phyloP scores from a whole-genome alignment of 1,284 basidiomycete genomes.

The Sporisorium exsertum region DNA sequence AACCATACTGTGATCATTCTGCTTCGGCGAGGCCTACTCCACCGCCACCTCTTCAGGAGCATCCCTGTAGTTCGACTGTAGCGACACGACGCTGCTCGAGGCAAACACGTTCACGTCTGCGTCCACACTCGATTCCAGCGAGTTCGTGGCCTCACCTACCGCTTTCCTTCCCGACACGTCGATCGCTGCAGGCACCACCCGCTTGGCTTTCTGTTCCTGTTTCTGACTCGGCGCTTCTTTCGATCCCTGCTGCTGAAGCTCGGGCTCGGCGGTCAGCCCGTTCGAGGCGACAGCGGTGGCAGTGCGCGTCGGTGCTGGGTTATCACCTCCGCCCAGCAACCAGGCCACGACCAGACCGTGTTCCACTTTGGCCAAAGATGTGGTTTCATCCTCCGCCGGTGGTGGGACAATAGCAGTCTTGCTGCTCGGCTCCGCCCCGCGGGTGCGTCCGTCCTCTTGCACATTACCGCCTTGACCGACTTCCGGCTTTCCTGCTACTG shows the following conservation, averaged over 20 bases:
- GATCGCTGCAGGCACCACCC: neutral
- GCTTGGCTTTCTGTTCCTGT: conserved; percentile 6
- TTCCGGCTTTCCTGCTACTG: neutral
- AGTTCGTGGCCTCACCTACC: neutral
- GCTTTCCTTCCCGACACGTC: neutral
- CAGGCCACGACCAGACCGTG: conserved; percentile 53
- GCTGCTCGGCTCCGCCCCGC: conserved; percentile 5
- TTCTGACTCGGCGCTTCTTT: neutral
- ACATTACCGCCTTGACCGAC: neutral
- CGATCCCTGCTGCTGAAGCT: neutral
- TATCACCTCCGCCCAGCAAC: conserved; percentile 56
- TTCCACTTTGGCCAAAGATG: conserved; percentile 33
- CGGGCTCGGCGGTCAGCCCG: neutral
- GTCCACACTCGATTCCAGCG: conserved; percentile 18
- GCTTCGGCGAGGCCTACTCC: neutral
- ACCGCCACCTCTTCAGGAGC: conserved; percentile 25
- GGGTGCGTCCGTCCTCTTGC: conserved; percentile 2
- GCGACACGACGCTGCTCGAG: conserved; percentile 42
- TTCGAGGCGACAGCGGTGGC: neutral
- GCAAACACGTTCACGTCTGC: conserved; percentile 8
- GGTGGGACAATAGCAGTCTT: neutral
- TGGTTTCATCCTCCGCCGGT: neutral
- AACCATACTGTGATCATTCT: no score
- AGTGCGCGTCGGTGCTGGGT: conserved; percentile 4
- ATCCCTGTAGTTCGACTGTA: conserved; percentile 50